phyloP scores from a whole-genome alignment of 768 basidiomycete genomes.

The Tricholoma saponaceum region DNA sequence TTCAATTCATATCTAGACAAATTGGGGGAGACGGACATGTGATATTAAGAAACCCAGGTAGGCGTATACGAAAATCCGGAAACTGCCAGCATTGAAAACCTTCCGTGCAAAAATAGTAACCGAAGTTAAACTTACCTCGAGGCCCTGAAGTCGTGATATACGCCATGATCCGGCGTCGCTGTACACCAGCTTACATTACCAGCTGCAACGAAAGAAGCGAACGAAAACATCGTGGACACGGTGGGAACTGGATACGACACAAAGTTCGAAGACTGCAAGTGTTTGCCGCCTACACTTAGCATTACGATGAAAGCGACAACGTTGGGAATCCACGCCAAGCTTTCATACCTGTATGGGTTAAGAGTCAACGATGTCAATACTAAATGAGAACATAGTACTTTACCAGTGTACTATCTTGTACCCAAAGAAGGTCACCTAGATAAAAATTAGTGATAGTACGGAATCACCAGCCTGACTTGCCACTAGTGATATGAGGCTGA shows the following conservation, averaged over 20 bases:
- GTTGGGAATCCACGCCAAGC: conserved; percentile 65
- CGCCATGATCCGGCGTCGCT: conserved; percentile 41
- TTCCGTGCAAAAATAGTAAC: background rate
- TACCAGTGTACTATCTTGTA: conserved; percentile 61
- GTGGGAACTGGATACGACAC: conserved; percentile 21
- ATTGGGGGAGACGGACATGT: conserved; percentile 40
- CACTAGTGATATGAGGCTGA: conserved; percentile 32
- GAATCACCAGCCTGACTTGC: conserved; percentile 19
- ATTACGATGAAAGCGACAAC: conserved; percentile 59
- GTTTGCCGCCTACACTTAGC: conserved; percentile 59
- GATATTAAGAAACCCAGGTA: conserved; percentile 64
- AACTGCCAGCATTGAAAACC: conserved; percentile 26
- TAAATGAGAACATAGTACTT: background rate
- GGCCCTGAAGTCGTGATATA: conserved; percentile 33
- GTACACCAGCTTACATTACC: conserved; percentile 39
- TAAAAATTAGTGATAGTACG: background rate
- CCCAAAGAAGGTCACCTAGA: conserved; percentile 58
- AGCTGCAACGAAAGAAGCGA: conserved; percentile 33
- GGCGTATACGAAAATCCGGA: conserved; percentile 56
- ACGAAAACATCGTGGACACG: conserved; percentile 29
- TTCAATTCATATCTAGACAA: background rate
- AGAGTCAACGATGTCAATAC: background rate
- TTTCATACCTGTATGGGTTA: conserved; percentile 38
- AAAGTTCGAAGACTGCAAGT: conserved; percentile 30
- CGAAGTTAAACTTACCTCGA: conserved; percentile 20